Evolutionary conservation across 768 basidiomycete genomes (phyloP), one percentile per base, ranked within the genome.

Genomic region (Polyporus arcularius): DNA sequence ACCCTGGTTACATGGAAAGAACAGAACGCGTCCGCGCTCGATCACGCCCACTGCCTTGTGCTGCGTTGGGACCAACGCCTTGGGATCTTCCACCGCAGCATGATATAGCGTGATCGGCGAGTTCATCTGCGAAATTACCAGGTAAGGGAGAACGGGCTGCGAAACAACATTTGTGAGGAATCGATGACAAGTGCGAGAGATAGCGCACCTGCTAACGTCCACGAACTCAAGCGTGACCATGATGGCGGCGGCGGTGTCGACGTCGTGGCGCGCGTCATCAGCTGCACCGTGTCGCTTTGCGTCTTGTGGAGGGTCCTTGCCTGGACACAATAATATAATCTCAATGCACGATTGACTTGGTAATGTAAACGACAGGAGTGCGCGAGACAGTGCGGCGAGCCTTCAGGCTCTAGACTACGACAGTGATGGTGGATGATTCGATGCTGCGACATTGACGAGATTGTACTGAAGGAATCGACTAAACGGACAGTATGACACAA

Each of bases 391-490:
- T 67, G 56, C 57, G 47, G 46, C 63, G 64, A 66, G 65, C 66
- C 64, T 67, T 71, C 71, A 72, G 69, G 72, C 76, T 54, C 66
- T 1, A 55, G 74, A 70, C 69, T 71, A 76, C 73, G 77, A 70
- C 74, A 76, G 75, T 74, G 73, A 71, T 73, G 71, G 63, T 67
- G 73, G 70, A 70, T 68, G 73, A 74, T 75, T 76, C 45, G 11
- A 46, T 26, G 76, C 77, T 74, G 78, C 78, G 79, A 81, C 79
- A 80, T 70, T 75, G 75, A 68, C 73, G 67, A 72, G 64, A 65
- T 71, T 55, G 63, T 62, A 63, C 55, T 61, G 57, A 64, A 45
- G 61, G 58, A 59, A 46, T 62, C 31, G 53, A 63, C 62, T 63
- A 59, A 62, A 65, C 62, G 62, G 66, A 61, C 48, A 51, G 53